These are phyloP conservation scores for Colletotrichum sp. DNA, from an alignment of 2,329 filamentous ascomycete genomes.

Conservation along the genomic window DNA sequence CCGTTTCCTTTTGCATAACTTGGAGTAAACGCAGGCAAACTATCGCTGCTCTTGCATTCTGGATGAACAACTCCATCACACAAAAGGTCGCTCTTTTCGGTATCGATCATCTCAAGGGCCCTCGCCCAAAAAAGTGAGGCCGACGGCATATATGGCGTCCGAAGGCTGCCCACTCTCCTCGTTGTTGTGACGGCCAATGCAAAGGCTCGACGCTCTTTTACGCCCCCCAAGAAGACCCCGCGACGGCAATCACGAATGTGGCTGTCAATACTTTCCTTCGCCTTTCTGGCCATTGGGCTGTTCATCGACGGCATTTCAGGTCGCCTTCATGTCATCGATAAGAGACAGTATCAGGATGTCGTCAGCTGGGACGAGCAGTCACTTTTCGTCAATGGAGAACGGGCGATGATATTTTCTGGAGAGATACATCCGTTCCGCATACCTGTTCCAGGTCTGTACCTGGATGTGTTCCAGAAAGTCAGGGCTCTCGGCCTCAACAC, in stretches of 20 bases:
- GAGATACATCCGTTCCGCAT: constrained; percentile 73
- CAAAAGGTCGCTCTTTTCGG: neutral
- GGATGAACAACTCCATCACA: neutral
- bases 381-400: constrained; percentile 71
- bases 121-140: neutral
- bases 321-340: constrained; percentile 10
- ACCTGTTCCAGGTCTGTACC: constrained; percentile 54
- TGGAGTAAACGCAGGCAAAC: neutral
- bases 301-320: constrained; percentile 17
- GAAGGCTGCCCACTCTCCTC: neutral
- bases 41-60: neutral
- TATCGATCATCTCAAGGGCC: neutral
- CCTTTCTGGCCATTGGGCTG: constrained; percentile 13
- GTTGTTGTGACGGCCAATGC: neutral
- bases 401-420: constrained; percentile 74
- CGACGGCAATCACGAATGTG: constrained; percentile 26
- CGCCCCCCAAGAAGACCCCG: neutral
- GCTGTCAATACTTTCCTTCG: neutral
- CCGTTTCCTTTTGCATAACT: neutral
- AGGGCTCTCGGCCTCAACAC: constrained; percentile 81
- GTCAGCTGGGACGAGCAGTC: constrained; percentile 78
- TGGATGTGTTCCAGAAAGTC: constrained; percentile 83
- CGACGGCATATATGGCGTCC: neutral
- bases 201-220: neutral
- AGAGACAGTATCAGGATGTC: constrained; percentile 35